Base-by-base conservation (phyloP, 2,329 filamentous ascomycete genomes). In the Orbilia quercus region DNA sequence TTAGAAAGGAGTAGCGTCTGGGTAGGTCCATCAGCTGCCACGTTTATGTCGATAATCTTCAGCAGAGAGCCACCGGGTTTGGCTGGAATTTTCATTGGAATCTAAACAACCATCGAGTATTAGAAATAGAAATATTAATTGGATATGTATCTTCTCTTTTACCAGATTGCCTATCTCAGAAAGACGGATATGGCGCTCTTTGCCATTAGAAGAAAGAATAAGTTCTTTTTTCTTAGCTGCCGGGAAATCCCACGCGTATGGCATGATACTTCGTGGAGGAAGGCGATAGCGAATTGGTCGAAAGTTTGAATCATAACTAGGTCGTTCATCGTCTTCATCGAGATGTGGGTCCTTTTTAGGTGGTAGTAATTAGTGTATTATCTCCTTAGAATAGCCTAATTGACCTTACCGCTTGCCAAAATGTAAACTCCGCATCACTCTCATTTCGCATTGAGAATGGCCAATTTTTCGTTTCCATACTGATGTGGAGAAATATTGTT, bases 391-490 rank as follows among this genome's bases (percentile, higher is more conserved):
- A 34, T 18, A 48, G 23, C 22, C 20, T 40, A 2, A 7, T 31
- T 78, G 72, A 76, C 79, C 40, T 23, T 73, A 73, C 90, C 16
- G 92, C 91, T 80, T 99, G 95, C 83, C 90, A 96, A 82, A 99
- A 99, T 53, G 94, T 90, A 81, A 98, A 98, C 79, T 98, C 95
- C 22, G 90, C 90, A 78, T 98, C 94, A 78, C 94, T 98, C 82
- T 98, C 95, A 79, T 99, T 99, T 76, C 95, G 90, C 89, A 99
- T 97, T 0, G 93, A 97, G 82, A 95, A 99, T 0, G 95, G 95
- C 95, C 95, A 99, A 79, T 96, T 92, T 80, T 95, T 96, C 4
- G 87, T 92, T 82, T 99, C 95, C 76, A 94, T 84, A 78, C 89
- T 95, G 69, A 99, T 85, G 78, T 96, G 91, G 34, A 98, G 81